Base-by-base conservation (phyloP, 2,329 filamentous ascomycete genomes). In the Rugonectria rugulosa region DNA sequence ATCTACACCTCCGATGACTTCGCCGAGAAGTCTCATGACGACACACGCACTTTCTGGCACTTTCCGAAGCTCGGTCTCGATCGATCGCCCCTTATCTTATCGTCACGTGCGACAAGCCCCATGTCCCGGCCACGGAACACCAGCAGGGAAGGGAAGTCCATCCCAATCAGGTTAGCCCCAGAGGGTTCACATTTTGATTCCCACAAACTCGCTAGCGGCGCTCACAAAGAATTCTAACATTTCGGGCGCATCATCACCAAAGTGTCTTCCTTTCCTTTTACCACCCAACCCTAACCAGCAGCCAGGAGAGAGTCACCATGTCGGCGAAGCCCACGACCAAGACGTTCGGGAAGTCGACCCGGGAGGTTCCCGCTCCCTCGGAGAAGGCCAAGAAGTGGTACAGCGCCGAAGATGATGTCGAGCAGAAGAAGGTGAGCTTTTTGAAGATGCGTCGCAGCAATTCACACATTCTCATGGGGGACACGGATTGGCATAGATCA, bases 371-470 rank as follows among this genome's bases (percentile, higher is more conserved):
- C 79, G 87, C 90, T 81, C 80, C 85, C 80, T 84, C 85, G 77
- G 88, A 97, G 81, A 96, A 96, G 91, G 94, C 94, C 75, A 88
- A 91, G 86, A 98, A 97, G 86, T 99, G 94, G 92, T 99, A 99
- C 85, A 91, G 92, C 79, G 91, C 92, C 77, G 90, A 96, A 80
- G 94, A 97, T 81, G 90, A 94, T 77, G 77, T 86, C 78, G 83
- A 89, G 81, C 86, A 88, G 75, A 96, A 93, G 88, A 94, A 96
- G 91, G 95, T 99, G 87, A 86, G 92, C 90, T 73, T 55, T 40
- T 65, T 56, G 58, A 50, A 60, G 58, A 67, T 66, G 60, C 54
- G 47, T 59, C 40, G 34, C 53, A 57, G 53, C 64, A 41, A 48
- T 54, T 49, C 58, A 44, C 43, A 55, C 46, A 41, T 47, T 55